Evolutionary conservation across 2,329 filamentous ascomycete genomes (phyloP).

Genomic region (Pseudogymnoascus destructans): DNA sequence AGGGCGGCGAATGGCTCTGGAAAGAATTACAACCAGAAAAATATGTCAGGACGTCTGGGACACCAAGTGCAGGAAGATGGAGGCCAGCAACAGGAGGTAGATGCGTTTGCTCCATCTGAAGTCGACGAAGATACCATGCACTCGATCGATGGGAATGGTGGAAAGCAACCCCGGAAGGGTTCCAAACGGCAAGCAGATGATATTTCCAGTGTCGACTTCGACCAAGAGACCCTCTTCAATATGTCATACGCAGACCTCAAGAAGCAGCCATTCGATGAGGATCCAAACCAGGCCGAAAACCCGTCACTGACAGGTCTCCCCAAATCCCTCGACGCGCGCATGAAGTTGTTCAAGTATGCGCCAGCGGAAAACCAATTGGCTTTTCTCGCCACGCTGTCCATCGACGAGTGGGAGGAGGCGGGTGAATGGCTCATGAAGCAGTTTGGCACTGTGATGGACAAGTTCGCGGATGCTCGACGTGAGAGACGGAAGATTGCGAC

Average conservation of each 20-base stretch:
- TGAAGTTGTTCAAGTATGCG: slow-evolving; percentile 13
- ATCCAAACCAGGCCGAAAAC: neutral
- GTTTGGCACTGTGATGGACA: slow-evolving; percentile 18
- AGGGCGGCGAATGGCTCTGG: neutral
- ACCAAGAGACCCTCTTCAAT: neutral
- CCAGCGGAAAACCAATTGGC: slow-evolving; percentile 5
- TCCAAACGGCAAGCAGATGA: neutral
- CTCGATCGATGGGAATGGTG: neutral
- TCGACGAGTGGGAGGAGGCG: slow-evolving; percentile 23
- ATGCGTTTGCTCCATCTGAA: neutral
- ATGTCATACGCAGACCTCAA: neutral
- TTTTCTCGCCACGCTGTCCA: slow-evolving; percentile 19
- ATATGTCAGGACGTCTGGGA: neutral
- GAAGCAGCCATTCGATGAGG: neutral
- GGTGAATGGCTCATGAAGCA: slow-evolving; percentile 23
- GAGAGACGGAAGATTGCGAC: slow-evolving; percentile 19
- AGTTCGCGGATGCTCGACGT: slow-evolving; percentile 18
- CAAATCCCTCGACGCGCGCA: slow-evolving; percentile 14
- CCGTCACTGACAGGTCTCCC: neutral
- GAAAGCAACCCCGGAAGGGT: neutral
- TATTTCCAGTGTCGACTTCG: neutral
- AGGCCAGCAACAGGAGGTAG: neutral
- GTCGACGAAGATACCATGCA: neutral
- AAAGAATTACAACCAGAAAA: neutral
- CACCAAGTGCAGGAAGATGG: neutral